Evolutionary conservation across 306 rosid species (phyloP).

Genomic region (Arachis hypogaea): DNA sequence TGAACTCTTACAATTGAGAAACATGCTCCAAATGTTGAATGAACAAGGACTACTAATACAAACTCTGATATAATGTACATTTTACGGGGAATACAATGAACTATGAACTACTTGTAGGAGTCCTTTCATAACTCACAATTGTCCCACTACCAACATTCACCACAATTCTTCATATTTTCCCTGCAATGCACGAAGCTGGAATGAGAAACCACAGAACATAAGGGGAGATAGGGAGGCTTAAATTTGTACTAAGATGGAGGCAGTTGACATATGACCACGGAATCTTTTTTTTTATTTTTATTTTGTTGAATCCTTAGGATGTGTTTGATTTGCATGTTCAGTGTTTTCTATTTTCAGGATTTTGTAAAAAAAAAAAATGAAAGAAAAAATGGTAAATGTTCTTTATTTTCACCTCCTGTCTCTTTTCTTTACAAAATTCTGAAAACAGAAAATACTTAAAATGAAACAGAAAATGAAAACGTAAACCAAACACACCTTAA

Average conservation of each 20-base stretch:
- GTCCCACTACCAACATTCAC: constrained; percentile 19
- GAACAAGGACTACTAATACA: constrained; percentile 17
- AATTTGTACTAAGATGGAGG: too few species aligned
- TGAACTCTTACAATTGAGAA: constrained; percentile 21
- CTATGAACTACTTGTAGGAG: neutral
- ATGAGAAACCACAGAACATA: neutral
- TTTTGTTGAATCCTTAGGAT: too few species aligned
- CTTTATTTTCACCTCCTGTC: too few species aligned
- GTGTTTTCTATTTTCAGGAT: neutral
- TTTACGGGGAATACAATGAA: constrained; percentile 28
- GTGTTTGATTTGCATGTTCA: too few species aligned
- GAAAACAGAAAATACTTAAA: neutral
- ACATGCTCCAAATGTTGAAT: neutral
- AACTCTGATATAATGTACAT: constrained; percentile 18
- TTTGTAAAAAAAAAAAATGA: too few species aligned
- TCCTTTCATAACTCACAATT: constrained; percentile 25
- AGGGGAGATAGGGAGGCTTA: neutral
- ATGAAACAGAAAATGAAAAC: too few species aligned
- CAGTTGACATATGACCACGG: too few species aligned
- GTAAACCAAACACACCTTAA: too few species aligned
- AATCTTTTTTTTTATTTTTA: too few species aligned
- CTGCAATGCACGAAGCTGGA: constrained; percentile 33
- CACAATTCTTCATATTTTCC: constrained; percentile 31
- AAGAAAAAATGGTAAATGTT: too few species aligned
- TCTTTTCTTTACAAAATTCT: neutral